Evolutionary conservation across 768 basidiomycete genomes (phyloP).

Genomic region (Nidularia pulvinata): DNA sequence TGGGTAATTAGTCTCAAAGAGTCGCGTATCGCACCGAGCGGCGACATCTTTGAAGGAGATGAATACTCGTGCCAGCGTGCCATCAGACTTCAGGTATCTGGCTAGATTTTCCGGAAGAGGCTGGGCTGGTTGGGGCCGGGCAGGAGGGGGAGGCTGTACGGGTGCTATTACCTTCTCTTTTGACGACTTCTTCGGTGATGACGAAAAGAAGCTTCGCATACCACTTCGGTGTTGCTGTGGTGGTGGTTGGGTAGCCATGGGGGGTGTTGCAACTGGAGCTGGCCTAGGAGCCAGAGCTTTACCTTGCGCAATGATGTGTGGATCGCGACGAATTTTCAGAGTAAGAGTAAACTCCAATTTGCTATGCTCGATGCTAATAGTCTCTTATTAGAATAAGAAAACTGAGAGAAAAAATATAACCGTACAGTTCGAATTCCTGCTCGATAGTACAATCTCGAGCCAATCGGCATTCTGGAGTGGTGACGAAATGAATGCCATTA

Average conservation of each 20-base stretch:
- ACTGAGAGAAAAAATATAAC: slow-evolving; percentile 7
- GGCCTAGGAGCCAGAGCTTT: slow-evolving; percentile 56
- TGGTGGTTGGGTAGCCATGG: slow-evolving; percentile 26
- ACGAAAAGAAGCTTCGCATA: slow-evolving; percentile 75
- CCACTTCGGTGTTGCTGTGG: slow-evolving; percentile 40
- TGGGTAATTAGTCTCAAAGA: slow-evolving; percentile 84
- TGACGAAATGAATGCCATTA: slow-evolving; percentile 96
- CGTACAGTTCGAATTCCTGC: slow-evolving; percentile 91
- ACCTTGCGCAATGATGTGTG: slow-evolving; percentile 81
- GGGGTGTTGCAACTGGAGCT: slow-evolving; percentile 25
- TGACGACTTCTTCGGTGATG: slow-evolving; percentile 66
- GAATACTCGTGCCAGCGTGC: slow-evolving; percentile 87
- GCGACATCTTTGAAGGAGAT: slow-evolving; percentile 90
- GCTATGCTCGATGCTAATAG: slow-evolving; percentile 80
- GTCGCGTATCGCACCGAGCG: slow-evolving; percentile 75
- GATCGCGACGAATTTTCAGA: slow-evolving; percentile 83
- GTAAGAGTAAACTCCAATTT: slow-evolving; percentile 95
- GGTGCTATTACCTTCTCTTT: slow-evolving; percentile 39
- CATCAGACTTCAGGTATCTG: slow-evolving; percentile 80
- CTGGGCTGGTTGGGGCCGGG: slow-evolving; percentile 18
- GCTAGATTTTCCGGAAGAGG: slow-evolving; percentile 75
- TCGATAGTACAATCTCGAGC: slow-evolving; percentile 63
- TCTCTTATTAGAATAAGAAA: neutral
- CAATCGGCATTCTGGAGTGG: slow-evolving; percentile 78
- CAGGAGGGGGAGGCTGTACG: slow-evolving; percentile 26